phyloP scores from a whole-genome alignment of 495 filamentous ascomycete genomes.

The Penicillium alfredii region DNA sequence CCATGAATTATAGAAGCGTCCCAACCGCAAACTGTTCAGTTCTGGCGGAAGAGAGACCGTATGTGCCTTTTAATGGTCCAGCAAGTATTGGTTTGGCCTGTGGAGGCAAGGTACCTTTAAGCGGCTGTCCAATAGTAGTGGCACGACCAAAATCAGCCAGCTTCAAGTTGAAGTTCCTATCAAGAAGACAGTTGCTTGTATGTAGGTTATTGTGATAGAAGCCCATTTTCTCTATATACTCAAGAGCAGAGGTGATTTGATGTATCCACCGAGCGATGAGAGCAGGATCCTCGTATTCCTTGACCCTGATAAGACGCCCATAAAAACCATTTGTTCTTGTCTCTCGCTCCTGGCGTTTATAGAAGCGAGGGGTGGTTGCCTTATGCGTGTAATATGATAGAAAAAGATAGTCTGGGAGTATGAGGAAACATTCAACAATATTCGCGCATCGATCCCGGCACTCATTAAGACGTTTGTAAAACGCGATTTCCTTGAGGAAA shows the following conservation, averaged over 20 bases:
- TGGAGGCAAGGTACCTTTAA: slow-evolving; percentile 15
- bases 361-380: slow-evolving; percentile 15
- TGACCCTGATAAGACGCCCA: slow-evolving; percentile 15
- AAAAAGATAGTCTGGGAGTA: slow-evolving; percentile 18
- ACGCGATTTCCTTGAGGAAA: slow-evolving; percentile 17
- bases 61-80: slow-evolving; percentile 18
- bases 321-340: slow-evolving; percentile 12
- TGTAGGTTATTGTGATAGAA: slow-evolving; percentile 20
- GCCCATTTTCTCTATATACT: slow-evolving; percentile 16
- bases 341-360: slow-evolving; percentile 20
- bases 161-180: slow-evolving; percentile 19
- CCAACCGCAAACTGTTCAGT: slow-evolving; percentile 28
- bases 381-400: slow-evolving; percentile 21
- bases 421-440: slow-evolving; percentile 22
- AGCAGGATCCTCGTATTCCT: slow-evolving; percentile 17
- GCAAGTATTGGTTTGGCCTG: slow-evolving; percentile 15
- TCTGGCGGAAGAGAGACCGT: slow-evolving; percentile 19
- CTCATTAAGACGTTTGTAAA: slow-evolving; percentile 17
- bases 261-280: slow-evolving; percentile 19
- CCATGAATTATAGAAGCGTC: slow-evolving; percentile 24
- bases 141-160: slow-evolving; percentile 20
- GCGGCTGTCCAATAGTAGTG: slow-evolving; percentile 20
- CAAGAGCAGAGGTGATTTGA: slow-evolving; percentile 18
- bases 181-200: slow-evolving; percentile 19
- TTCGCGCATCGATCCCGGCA: slow-evolving; percentile 12